Evolutionary conservation across 768 basidiomycete genomes (phyloP).

Genomic region (Mycena metata): DNA sequence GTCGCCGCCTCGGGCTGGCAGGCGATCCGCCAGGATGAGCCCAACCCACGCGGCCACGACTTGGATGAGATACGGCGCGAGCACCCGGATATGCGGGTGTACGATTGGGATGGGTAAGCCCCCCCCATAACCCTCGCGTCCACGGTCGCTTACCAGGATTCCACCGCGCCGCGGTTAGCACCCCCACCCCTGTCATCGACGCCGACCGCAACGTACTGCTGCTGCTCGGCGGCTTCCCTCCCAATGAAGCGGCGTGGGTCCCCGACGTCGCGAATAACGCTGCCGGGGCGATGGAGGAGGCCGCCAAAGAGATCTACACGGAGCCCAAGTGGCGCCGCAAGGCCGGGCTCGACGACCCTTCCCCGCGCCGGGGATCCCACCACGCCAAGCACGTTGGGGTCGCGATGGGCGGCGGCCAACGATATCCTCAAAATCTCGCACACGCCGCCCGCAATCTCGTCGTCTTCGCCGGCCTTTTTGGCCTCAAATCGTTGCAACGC

Average conservation of each 20-base stretch:
- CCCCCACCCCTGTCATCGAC: neutral
- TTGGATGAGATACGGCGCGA: too few species aligned
- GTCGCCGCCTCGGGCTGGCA: conserved; percentile 1
- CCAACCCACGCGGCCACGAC: too few species aligned
- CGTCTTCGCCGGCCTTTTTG: conserved; percentile 7
- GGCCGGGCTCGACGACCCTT: neutral
- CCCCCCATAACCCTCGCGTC: neutral
- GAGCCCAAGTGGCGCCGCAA: conserved; percentile 4
- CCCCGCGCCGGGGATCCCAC: neutral
- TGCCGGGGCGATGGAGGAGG: neutral
- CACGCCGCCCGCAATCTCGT: neutral
- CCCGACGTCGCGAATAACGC: neutral
- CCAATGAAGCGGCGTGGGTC: neutral
- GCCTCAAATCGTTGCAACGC: neutral
- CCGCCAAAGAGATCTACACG: neutral
- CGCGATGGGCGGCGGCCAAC: conserved; percentile 5
- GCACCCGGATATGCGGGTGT: conserved; percentile 34
- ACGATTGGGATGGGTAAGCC: conserved; percentile 6
- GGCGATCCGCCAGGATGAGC: neutral
- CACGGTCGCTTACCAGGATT: too few species aligned
- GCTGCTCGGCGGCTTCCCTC: neutral
- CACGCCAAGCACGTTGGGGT: neutral
- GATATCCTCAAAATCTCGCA: neutral
- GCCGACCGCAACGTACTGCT: neutral
- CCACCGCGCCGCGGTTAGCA: neutral